Conservation (phyloP, 768 basidiomycete genomes). For the Daedaleopsis sinensis region DNA sequence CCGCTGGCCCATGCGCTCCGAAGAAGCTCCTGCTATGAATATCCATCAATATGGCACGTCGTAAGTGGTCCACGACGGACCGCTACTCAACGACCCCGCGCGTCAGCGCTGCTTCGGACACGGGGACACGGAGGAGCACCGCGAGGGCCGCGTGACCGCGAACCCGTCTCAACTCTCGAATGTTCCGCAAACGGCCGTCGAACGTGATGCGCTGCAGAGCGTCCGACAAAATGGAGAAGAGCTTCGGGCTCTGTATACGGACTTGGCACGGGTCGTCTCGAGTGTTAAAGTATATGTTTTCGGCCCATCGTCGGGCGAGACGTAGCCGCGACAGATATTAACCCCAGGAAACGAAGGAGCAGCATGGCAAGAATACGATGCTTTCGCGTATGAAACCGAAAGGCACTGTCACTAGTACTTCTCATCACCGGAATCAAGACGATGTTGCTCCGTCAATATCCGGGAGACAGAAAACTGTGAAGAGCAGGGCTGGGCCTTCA, state of each 20-base stretch:
- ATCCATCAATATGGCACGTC: background rate
- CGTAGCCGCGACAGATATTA: background rate
- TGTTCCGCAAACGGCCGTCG: background rate
- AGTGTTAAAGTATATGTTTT: background rate
- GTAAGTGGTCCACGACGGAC: conserved; percentile 1
- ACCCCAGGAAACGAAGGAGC: background rate
- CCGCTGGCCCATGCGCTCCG: conserved; percentile 7
- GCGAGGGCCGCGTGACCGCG: conserved; percentile 10
- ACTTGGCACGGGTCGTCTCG: conserved; percentile 1
- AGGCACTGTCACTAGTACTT: too few relatives aligned
- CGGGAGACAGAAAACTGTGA: too few relatives aligned
- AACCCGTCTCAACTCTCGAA: background rate
- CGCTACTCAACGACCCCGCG: background rate
- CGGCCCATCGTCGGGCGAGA: conserved; percentile 13
- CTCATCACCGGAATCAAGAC: too few relatives aligned
- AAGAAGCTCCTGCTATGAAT: conserved; percentile 13
- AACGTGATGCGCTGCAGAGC: background rate
- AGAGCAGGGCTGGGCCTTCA: too few relatives aligned
- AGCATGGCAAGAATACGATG: background rate
- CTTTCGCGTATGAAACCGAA: too few relatives aligned
- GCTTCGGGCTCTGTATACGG: conserved; percentile 2
- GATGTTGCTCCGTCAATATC: too few relatives aligned
- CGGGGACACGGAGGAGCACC: background rate
- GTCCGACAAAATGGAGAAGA: background rate
- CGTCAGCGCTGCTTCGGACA: background rate